Evolutionary conservation across 176 grass and related monocot species (phyloP).

Genomic region (Tillandsia fasciculata): DNA sequence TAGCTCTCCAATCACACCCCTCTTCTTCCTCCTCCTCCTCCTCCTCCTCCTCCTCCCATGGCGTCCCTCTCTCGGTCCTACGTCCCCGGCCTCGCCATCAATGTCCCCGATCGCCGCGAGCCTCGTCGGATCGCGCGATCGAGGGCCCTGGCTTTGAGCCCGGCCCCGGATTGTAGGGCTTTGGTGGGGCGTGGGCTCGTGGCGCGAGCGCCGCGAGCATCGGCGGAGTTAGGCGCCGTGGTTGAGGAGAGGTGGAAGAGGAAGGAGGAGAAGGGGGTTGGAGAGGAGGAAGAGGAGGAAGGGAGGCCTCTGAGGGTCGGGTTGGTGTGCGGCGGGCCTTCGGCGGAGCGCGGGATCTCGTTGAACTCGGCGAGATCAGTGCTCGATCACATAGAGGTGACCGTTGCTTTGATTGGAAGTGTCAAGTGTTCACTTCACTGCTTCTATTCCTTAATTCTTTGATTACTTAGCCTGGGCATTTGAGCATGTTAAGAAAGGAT

Average conservation of each 20-base stretch:
- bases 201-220: neutral
- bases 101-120: neutral
- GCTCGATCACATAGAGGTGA: constrained; percentile 88
- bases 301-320: constrained; percentile 60
- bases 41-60: neutral
- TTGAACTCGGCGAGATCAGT: constrained; percentile 90
- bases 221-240: constrained; percentile 2
- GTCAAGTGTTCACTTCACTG: neutral
- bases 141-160: neutral
- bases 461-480: neutral
- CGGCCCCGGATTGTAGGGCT: neutral
- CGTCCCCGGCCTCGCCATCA: neutral
- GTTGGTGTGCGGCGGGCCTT: constrained; percentile 82
- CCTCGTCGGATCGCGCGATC: neutral
- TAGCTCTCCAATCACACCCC: neutral
- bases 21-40: neutral
- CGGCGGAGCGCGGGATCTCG: constrained; percentile 76
- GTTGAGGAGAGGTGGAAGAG: constrained; percentile 9
- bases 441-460: constrained; percentile 5
- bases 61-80: constrained; percentile 12
- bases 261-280: constrained; percentile 15
- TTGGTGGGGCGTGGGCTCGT: neutral
- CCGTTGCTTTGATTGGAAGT: neutral
- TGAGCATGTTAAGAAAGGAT: neutral
- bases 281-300: constrained; percentile 11